Percentiles rank a stretch among this genome's conserved stretches.
Conservation (phyloP, 2,329 filamentous ascomycete genomes). For the Pseudogymnoascus sp. region DNA sequence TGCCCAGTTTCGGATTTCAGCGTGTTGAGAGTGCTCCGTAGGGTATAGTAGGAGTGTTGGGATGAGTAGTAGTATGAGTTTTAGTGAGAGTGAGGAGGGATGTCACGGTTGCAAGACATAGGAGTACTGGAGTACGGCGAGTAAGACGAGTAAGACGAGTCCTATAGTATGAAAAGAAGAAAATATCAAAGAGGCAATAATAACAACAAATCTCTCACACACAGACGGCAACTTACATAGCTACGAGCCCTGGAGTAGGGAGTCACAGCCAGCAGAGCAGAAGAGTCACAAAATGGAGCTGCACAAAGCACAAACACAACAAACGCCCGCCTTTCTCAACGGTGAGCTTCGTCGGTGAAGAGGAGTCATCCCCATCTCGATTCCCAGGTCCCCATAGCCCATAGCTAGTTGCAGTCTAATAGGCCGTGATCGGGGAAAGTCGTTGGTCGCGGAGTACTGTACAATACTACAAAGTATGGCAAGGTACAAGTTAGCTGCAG, state of each 20-base stretch:
- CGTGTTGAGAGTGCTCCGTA: background rate
- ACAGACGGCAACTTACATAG: background rate
- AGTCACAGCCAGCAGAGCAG: background rate
- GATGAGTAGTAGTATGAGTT: background rate
- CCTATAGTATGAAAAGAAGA: background rate
- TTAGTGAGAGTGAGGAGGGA: background rate
- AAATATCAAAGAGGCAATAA: background rate
- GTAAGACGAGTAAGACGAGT: background rate
- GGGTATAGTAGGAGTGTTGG: background rate
- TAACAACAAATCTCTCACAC: background rate
- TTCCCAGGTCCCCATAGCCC: background rate
- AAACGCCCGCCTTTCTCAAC: background rate
- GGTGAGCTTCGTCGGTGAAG: background rate
- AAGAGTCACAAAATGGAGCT: background rate
- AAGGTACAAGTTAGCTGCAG: background rate
- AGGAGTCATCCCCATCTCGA: background rate
- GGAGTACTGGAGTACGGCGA: background rate
- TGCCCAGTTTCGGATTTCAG: background rate
- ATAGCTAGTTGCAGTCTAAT: too few species aligned
- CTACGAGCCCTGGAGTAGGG: background rate
- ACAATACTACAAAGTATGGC: background rate
- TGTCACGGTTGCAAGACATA: background rate
- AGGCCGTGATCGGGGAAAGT: background rate
- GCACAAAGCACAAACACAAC: background rate
- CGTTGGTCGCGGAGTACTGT: background rate